Conservation (phyloP, 2,329 filamentous ascomycete genomes). For the Metarhizium album region DNA sequence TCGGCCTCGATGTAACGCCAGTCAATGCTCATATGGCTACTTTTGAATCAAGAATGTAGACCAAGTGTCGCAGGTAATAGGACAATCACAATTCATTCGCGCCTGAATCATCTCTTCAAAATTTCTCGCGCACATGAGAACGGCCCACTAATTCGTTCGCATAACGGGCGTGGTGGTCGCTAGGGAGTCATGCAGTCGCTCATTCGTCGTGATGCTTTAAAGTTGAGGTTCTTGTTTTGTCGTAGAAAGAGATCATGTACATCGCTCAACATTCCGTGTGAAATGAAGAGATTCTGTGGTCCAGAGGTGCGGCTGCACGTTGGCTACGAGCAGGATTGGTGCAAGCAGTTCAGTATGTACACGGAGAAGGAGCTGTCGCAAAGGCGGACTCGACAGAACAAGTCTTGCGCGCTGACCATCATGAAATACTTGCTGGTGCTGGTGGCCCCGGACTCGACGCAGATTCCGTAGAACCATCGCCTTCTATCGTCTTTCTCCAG, state of each 20-base stretch:
- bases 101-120: constrained; percentile 6
- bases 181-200: neutral
- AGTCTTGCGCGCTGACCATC: neutral
- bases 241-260: constrained; percentile 10
- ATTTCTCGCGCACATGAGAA: constrained; percentile 4
- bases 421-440: constrained; percentile 3
- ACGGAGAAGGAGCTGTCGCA: constrained; percentile 1
- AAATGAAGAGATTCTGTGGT: constrained; percentile 1
- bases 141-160: neutral
- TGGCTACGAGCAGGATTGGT: neutral
- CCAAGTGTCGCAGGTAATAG: constrained; percentile 7
- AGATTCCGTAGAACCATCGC: constrained; percentile 62
- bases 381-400: neutral
- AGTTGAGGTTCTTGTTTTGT: neutral
- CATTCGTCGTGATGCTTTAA: constrained; percentile 7
- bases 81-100: constrained; percentile 8
- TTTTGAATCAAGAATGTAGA: constrained; percentile 7
- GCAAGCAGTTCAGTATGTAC: constrained; percentile 5
- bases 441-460: constrained; percentile 32
- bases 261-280: constrained; percentile 6
- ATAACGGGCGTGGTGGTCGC: neutral
- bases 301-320: neutral
- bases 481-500: constrained; percentile 94
- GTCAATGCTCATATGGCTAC: constrained; percentile 6
- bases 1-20: neutral